Percentiles rank a stretch among this genome's conserved stretches.
These are phyloP conservation scores for Fusarium mangiferae DNA, from an alignment of 2,329 filamentous ascomycete species.

Conservation along the genomic window DNA sequence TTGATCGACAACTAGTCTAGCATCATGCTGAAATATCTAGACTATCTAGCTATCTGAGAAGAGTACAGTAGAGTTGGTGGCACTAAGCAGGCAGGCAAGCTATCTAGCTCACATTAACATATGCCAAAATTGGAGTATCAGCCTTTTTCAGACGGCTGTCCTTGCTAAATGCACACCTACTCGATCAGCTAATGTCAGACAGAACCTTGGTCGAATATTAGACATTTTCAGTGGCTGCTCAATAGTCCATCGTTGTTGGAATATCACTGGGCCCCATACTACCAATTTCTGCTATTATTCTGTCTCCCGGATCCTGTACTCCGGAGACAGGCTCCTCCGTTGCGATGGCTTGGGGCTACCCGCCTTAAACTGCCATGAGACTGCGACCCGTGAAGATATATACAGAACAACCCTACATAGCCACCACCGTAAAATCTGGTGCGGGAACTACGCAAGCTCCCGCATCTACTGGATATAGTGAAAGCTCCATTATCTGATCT, in stretches of 20 bases:
- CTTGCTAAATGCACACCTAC: not conserved
- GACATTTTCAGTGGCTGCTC: not conserved
- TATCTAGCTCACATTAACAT: not conserved
- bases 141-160: not conserved
- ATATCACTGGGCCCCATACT: not conserved
- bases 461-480: not conserved
- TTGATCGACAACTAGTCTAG: conserved; percentile 18
- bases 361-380: not conserved
- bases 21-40: not conserved
- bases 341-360: not conserved
- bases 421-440: not conserved
- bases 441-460: not conserved
- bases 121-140: not conserved
- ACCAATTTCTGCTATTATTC: not conserved
- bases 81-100: not conserved
- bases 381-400: not conserved
- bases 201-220: not conserved
- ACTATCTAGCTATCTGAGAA: not conserved
- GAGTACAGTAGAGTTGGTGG: not conserved
- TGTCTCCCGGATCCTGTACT: not conserved
- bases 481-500: not conserved
- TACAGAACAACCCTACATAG: not conserved
- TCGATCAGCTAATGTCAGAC: not conserved
- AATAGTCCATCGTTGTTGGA: no score
- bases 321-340: not conserved